Base-by-base conservation (phyloP, 148 eudicot genomes). In the Amaranthus cruentus region DNA sequence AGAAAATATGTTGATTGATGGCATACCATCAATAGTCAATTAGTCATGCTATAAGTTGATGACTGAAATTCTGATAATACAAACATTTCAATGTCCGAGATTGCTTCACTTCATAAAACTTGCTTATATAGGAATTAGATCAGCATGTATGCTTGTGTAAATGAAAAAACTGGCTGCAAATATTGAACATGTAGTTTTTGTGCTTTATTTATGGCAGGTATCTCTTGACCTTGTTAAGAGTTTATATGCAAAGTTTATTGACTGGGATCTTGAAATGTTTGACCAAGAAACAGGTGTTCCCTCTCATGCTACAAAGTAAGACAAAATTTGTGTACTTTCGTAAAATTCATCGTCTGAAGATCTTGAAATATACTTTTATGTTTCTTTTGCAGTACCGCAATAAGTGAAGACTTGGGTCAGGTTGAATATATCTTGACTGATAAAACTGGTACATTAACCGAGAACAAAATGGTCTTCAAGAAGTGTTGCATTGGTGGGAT, bases 381-480 rank as follows among this genome's bases (percentile, higher is more conserved):
- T 47, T 69, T 88, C 78, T 81, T 73, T 83, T 91, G 82, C 99
- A 95, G 99, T 88, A 91, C 97, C 88, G 96, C 98, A 79, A 95
- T 95, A 61, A 95, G 99, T 78, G 99, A 95, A 87, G 99, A 95
- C 85, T 79, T 95, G 85, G 98, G 99, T 58, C 99, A 95, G 85
- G 99, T 95, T 54, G 99, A 95, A 82, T 91, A 95, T 80, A 95
- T 95, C 64, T 68, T 95, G 90, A 95, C 99, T 4, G 99, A 95
- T 86, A 95, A 95, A 83, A 95, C 98, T 46, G 98, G 99, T 64
- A 91, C 99, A 55, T 87, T 95, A 54, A 95, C 96, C 38, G 99
- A 95, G 83, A 95, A 95, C 79, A 87, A 86, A 77, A 95, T 95
- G 99, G 82, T 91, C 73, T 95, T 95, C 77, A 91, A 86, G 78